phyloP scores from a whole-genome alignment of 345 rosid species.

The Gossypium stocksii region DNA sequence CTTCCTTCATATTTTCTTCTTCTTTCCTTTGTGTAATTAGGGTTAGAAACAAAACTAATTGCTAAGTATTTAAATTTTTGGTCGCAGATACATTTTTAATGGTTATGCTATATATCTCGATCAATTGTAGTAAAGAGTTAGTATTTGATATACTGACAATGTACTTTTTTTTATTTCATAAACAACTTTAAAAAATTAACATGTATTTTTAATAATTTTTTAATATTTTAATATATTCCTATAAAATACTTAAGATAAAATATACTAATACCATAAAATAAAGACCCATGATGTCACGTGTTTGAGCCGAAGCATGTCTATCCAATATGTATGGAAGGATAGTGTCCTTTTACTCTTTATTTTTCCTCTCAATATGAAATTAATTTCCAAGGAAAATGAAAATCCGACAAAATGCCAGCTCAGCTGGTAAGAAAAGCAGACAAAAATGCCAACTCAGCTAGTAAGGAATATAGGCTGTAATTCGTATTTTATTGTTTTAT shows the following conservation, averaged over 20 bases:
- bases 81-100: background rate
- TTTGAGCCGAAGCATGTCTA: conserved; percentile 9
- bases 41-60: background rate
- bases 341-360: background rate
- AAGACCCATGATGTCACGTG: background rate
- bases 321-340: background rate
- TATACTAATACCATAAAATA: background rate
- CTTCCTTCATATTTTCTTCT: background rate
- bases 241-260: background rate
- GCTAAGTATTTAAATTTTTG: background rate
- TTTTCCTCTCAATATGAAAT: background rate
- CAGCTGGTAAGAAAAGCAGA: background rate
- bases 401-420: background rate
- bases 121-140: background rate
- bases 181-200: background rate
- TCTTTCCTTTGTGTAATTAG: background rate
- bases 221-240: background rate
- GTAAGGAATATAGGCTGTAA: no score
- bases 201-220: background rate
- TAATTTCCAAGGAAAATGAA: background rate
- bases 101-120: background rate
- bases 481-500: no score
- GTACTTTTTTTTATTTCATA: no score
- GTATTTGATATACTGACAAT: background rate
- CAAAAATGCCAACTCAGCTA: background rate